Evolutionary conservation across 306 rosid species (phyloP).

Genomic region (Trifolium repens): DNA sequence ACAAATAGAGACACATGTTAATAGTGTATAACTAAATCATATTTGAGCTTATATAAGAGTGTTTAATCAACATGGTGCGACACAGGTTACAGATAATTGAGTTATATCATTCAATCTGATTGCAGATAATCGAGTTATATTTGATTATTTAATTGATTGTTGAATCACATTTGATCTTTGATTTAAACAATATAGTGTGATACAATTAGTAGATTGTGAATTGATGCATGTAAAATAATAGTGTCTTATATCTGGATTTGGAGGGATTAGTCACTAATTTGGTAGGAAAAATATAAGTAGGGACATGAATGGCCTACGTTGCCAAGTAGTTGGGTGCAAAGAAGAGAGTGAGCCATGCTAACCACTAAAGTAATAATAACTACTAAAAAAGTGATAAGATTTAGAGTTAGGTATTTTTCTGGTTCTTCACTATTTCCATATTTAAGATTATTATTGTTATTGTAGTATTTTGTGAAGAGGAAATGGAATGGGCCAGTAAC

Average conservation of each 20-base stretch:
- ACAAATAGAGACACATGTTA: not conserved
- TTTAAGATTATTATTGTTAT: not conserved
- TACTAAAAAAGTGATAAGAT: constrained; percentile 65
- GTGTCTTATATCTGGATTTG: not conserved
- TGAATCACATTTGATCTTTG: not conserved
- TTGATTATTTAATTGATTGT: too few species aligned
- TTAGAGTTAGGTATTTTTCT: constrained; percentile 75
- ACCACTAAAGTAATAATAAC: constrained; percentile 79
- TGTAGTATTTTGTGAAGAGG: constrained; percentile 37
- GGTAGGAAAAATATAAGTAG: not conserved
- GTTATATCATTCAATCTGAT: too few species aligned
- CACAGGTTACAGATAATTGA: not conserved
- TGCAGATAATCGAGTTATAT: too few species aligned
- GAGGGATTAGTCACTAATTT: not conserved
- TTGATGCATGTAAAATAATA: not conserved
- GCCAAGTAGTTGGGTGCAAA: constrained; percentile 52
- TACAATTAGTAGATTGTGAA: not conserved
- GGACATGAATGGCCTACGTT: constrained; percentile 65
- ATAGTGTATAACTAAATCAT: not conserved
- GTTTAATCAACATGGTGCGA: not conserved
- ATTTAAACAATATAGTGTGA: not conserved
- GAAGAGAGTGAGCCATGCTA: constrained; percentile 52
- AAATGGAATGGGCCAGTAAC: constrained; percentile 47
- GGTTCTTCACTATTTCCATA: constrained; percentile 50
- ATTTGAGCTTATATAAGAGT: not conserved